These are phyloP conservation scores for Carex kokanica DNA, from an alignment of 176 grass and related monocot species.

Conservation along the genomic window DNA sequence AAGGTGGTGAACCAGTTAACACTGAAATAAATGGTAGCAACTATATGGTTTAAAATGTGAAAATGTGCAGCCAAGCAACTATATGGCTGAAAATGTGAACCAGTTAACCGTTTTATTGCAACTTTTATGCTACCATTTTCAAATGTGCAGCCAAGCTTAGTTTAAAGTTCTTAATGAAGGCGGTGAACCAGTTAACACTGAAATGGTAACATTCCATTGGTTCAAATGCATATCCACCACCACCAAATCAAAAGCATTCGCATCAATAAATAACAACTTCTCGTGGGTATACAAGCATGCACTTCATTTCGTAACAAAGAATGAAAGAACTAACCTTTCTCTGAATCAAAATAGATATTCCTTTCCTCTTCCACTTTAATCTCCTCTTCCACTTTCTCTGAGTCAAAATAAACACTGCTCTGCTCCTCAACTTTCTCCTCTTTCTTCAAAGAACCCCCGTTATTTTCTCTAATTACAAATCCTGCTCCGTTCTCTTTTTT, in stretches of 20 bases:
- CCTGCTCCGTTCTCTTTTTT: conserved; percentile 7
- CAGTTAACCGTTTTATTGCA: too few relatives aligned
- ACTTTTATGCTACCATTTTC: too few relatives aligned
- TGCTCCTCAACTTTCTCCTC: conserved; percentile 21
- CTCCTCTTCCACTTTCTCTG: conserved; percentile 1
- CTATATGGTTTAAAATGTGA: too few relatives aligned
- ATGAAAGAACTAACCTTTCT: conserved; percentile 34
- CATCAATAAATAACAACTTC: background rate
- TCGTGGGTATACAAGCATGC: background rate
- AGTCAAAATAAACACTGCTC: background rate
- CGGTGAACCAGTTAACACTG: background rate
- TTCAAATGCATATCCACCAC: background rate
- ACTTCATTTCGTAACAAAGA: background rate
- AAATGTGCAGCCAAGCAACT: background rate
- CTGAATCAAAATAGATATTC: conserved; percentile 40
- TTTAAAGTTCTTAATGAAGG: background rate
- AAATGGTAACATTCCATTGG: background rate
- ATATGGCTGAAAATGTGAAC: too few relatives aligned
- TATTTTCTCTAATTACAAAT: background rate
- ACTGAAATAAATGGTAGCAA: background rate
- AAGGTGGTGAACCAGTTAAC: too few relatives aligned
- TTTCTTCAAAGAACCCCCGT: conserved; percentile 1
- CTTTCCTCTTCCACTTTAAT: conserved; percentile 17
- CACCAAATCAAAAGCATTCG: background rate
- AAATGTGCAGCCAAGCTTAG: background rate